Base-by-base conservation (phyloP, 495 filamentous ascomycete genomes). In the Tuber umbilicatum region DNA sequence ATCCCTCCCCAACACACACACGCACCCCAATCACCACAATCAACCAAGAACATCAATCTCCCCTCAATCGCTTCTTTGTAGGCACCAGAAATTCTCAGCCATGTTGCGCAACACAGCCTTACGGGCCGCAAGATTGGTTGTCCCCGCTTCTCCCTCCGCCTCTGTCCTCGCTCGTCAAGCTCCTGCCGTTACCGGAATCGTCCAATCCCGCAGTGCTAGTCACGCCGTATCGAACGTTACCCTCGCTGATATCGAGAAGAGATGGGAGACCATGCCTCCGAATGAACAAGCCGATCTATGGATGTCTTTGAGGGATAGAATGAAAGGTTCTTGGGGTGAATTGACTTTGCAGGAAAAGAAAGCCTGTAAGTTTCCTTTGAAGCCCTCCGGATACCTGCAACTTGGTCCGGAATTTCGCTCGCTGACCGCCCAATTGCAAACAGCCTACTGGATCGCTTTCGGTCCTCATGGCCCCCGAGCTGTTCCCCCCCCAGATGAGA, bases 371-470 rank as follows among this genome's bases (percentile, higher is more conserved):
- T 91, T 70, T 19, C 77, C 45, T 55, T 75, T 64, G 50, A 39
- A 27, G 45, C 37, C 47, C 71, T 41, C 55, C 55, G 27, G n/a
- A 35, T 64, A 64, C 35, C 27, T 19, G 27, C 74, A 50, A 70
- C 73, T 75, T 67, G 50, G 76, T 12, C 38, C 27, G 41, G 40
- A 39, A 39, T 37, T 35, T 41, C 41, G 17, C 38, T 77, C 38
- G 64, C 77, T 82, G 41, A 71, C 41, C 19, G 35, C 31, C 23
- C 55, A 35, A 73, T 77, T 75, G 72, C 75, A 39, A 37, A 69
- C 84, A 99, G 95, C 95, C 79, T 99, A 97, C 91, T 99, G 91
- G 90, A 97, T 98, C 81, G 94, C 95, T 78, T 99, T 99, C 84
- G 95, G 95, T 72, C 88, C 93, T 77, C 96, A 98, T 85, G 95